Base-by-base conservation (phyloP, 2,329 filamentous ascomycete genomes). In the Fusarium poae region DNA sequence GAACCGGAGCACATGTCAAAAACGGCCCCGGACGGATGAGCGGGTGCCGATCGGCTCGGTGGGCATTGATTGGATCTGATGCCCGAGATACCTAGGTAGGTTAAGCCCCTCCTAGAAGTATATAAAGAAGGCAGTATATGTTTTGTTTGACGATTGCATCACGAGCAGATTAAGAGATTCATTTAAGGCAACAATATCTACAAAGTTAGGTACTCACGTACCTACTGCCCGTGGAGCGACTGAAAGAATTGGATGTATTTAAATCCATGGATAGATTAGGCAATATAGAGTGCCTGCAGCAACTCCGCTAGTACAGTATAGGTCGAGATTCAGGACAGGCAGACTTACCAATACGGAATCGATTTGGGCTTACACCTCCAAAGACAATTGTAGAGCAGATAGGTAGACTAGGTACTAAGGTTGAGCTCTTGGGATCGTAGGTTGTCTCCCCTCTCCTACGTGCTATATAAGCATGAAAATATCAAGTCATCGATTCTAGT, bases 11-110 rank as follows among this genome's bases (percentile, higher is more conserved):
- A 70, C 67, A 70, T 70, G 67, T 65, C 58, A 70, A 64, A 64
- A 59, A 39, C 35, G 39, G 42, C 50, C 43, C 46, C 57, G 43
- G 59, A 52, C 71, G 69, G 71, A 59, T 72, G 71, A 70, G 59
- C 69, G 71, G 71, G 71, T 71, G 67, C 59, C 65, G 71, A 72
- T 72, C 71, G 61, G 57, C 55, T 39, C 58, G 37, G 45, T 51
- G 55, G 16, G 21, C 32, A 21, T 35, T 30, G 57, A 67, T 57
- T 43, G 60, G 57, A 51, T 56, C 49, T 44, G 59, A 57, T 56
- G 52, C 34, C 62, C 49, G 43, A 57, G 68, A 59, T 39, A 29
- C 42, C 42, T 44, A 21, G 57, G 61, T 44, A 21, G 57, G 61
- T 65, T 65, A 62, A 65, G 52, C 44, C 61, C 61, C 51, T 43